Evolutionary conservation across 2,329 filamentous ascomycete genomes (phyloP).

Genomic region (Waltergamsia citrina): DNA sequence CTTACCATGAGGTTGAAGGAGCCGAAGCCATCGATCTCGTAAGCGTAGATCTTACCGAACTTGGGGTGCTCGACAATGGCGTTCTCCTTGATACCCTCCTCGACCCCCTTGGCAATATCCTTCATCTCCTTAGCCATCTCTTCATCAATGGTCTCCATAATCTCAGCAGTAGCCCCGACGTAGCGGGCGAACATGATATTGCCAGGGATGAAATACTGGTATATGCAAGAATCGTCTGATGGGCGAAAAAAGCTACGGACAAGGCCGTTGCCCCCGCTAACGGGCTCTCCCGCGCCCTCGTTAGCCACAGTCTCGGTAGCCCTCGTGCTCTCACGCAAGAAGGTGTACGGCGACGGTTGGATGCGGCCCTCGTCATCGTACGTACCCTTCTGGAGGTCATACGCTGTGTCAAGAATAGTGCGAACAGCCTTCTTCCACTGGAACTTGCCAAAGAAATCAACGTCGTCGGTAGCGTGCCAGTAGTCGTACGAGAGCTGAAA

Average conservation of each 20-base stretch:
- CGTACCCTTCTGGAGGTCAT: constrained; percentile 59
- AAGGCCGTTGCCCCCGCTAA: constrained; percentile 70
- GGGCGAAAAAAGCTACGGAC: constrained; percentile 84
- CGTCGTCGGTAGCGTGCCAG: constrained; percentile 62
- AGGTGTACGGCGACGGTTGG: constrained; percentile 58
- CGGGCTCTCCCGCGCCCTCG: constrained; percentile 68
- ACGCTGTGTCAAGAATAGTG: constrained; percentile 57
- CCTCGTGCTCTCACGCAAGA: constrained; percentile 60
- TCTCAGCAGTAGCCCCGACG: constrained; percentile 37
- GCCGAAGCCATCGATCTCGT: constrained; percentile 61
- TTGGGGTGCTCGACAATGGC: constrained; percentile 54
- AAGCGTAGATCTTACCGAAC: constrained; percentile 59
- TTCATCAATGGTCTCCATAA: constrained; percentile 35
- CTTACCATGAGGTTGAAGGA: constrained; percentile 44
- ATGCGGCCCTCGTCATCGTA: constrained; percentile 54
- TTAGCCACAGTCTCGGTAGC: constrained; percentile 78
- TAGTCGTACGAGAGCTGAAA: constrained; percentile 76
- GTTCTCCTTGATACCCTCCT: constrained; percentile 57
- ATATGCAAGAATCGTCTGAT: constrained; percentile 78
- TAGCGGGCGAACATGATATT: constrained; percentile 77
- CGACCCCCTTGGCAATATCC: constrained; percentile 44
- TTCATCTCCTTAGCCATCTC: constrained; percentile 49
- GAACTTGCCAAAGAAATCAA: constrained; percentile 60
- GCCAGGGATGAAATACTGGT: constrained; percentile 80
- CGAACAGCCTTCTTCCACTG: constrained; percentile 67